Percentiles rank a stretch among this genome's conserved stretches.
phyloP scores from a whole-genome alignment of 148 eudicot genomes.

The Bassia scoparia region DNA sequence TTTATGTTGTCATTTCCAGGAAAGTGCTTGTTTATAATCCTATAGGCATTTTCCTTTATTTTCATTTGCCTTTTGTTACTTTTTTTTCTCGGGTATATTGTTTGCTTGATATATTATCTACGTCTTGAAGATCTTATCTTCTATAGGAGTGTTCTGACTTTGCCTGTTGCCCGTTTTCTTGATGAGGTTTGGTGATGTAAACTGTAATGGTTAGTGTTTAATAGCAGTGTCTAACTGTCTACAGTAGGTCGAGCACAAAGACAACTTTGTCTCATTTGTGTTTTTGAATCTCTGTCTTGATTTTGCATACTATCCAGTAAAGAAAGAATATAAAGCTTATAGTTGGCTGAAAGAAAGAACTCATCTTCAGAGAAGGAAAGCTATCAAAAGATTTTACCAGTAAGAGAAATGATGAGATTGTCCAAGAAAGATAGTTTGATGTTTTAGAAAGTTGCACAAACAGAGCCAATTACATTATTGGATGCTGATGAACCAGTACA shows the following conservation, averaged over 20 bases:
- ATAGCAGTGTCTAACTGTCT: background rate
- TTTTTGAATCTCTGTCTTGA: slow-evolving; percentile 26
- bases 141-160: background rate
- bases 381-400: slow-evolving; percentile 43
- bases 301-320: slow-evolving; percentile 69
- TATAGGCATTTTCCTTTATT: background rate
- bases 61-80: background rate
- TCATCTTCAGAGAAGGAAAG: slow-evolving; percentile 51
- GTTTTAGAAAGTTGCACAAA: slow-evolving; percentile 49
- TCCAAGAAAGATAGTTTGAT: slow-evolving; percentile 55
- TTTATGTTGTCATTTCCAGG: background rate
- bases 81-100: background rate
- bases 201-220: background rate
- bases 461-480: slow-evolving; percentile 53
- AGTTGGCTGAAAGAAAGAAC: slow-evolving; percentile 71
- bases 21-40: background rate
- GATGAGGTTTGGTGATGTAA: background rate
- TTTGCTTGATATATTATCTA: too few relatives aligned
- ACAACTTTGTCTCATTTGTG: slow-evolving; percentile 20
- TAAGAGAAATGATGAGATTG: slow-evolving; percentile 46
- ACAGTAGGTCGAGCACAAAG: slow-evolving; percentile 11
- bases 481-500: slow-evolving; percentile 56
- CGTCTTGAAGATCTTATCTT: background rate
- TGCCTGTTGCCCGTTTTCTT: background rate
- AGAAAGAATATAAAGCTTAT: slow-evolving; percentile 77